phyloP scores from a whole-genome alignment of 768 basidiomycete species.

The Clathrus columnatus region DNA sequence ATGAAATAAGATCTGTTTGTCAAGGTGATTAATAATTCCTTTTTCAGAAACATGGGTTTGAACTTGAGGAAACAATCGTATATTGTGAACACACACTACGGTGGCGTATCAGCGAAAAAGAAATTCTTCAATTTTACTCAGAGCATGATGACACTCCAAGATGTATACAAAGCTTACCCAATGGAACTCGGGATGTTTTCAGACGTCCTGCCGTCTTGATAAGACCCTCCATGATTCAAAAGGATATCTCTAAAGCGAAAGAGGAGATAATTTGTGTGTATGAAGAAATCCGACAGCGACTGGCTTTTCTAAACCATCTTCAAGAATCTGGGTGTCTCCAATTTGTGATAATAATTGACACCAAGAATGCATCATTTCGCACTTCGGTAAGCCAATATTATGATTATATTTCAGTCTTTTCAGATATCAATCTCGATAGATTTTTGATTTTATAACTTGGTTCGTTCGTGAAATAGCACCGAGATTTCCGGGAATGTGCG shows the following conservation, averaged over 20 bases:
- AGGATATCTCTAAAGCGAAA: conserved; percentile 31
- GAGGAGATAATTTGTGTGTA: conserved; percentile 37
- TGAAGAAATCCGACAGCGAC: conserved; percentile 45
- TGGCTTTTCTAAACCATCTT: conserved; percentile 29
- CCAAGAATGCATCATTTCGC: conserved; percentile 46
- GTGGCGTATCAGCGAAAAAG: conserved; percentile 34
- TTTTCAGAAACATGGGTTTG: conserved; percentile 58
- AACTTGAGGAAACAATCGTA: conserved; percentile 51
- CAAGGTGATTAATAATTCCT: conserved; percentile 8
- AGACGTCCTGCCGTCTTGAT: conserved; percentile 59
- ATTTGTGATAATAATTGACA: conserved; percentile 59
- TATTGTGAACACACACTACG: conserved; percentile 44
- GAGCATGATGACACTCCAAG: conserved; percentile 17
- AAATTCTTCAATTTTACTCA: background rate
- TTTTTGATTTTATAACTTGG: conserved; percentile 56
- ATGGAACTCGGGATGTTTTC: conserved; percentile 45
- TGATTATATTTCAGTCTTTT: conserved; percentile 6
- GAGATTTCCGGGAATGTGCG: conserved; percentile 68
- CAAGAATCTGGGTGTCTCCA: conserved; percentile 42
- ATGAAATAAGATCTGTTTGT: conserved; percentile 5
- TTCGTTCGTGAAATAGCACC: conserved; percentile 57
- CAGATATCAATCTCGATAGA: conserved; percentile 28
- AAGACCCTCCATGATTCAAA: conserved; percentile 34
- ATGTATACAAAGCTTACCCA: conserved; percentile 46
- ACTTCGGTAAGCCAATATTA: conserved; percentile 39